A percentile compares a stretch with the other conserved stretches of the same genome.
Conservation (phyloP, 148 eudicot species). For the Persicaria tinctoria region DNA sequence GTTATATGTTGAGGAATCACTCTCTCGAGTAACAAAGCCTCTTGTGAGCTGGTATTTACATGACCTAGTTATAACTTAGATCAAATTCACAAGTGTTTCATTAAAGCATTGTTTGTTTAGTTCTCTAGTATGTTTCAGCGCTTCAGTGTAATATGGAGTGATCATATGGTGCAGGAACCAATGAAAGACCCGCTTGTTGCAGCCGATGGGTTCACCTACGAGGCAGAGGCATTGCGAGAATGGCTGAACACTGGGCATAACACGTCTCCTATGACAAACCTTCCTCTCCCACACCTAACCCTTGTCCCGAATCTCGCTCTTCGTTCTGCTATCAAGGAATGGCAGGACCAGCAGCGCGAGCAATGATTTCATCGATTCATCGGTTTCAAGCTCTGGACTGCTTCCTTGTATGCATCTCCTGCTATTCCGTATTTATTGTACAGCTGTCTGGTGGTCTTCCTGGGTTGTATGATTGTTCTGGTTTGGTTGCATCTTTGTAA, state of each 20-base stretch:
- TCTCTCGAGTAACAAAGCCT: not conserved
- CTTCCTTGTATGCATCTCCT: not conserved
- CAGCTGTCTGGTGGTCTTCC: not conserved
- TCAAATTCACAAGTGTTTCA: not conserved
- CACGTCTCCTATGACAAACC: slow-evolving; percentile 86
- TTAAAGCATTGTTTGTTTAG: not conserved
- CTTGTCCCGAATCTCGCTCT: slow-evolving; percentile 77
- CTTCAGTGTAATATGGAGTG: not conserved
- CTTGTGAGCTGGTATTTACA: not conserved
- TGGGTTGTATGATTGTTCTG: not conserved
- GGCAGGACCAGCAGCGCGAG: slow-evolving; percentile 36
- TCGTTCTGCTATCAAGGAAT: slow-evolving; percentile 91
- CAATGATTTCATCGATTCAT: not conserved
- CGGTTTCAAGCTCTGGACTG: not conserved
- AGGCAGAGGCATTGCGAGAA: slow-evolving; percentile 66
- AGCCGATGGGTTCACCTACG: slow-evolving; percentile 44
- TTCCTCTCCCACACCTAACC: slow-evolving; percentile 42
- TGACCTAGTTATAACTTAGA: too few species aligned
- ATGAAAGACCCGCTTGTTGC: slow-evolving; percentile 66
- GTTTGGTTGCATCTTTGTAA: not conserved
- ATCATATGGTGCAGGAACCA: slow-evolving; percentile 29
- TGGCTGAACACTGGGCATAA: slow-evolving; percentile 77
- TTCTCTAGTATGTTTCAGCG: too few species aligned
- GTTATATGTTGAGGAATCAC: not conserved
- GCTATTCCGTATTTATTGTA: not conserved